A percentile compares a stretch with the other conserved stretches of the same genome.
phyloP scores from a whole-genome alignment of 116 monocot genomes.

The Papilionanthe hybrid region DNA sequence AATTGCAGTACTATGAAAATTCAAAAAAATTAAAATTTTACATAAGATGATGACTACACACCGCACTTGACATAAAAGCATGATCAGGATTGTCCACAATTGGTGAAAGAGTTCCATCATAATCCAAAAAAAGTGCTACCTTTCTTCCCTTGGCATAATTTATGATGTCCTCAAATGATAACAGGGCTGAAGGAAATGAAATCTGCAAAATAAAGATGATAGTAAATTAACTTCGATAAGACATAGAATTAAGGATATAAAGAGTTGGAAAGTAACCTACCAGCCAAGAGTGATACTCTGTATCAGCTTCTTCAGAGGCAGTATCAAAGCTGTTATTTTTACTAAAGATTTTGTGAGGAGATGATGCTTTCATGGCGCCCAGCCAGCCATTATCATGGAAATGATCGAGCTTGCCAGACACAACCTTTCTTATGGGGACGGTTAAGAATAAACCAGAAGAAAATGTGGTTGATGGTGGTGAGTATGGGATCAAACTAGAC shows the following conservation, averaged over 20 bases:
- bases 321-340: slow-evolving; percentile 29
- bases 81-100: slow-evolving; percentile 76
- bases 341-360: slow-evolving; percentile 45
- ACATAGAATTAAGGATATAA: neutral
- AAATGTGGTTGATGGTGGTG: slow-evolving; percentile 17
- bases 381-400: slow-evolving; percentile 29
- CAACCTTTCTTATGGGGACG: slow-evolving; percentile 39
- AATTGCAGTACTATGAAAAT: neutral
- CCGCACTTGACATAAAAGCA: slow-evolving; percentile 71
- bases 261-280: slow-evolving; percentile 23
- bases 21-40: neutral
- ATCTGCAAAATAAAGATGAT: slow-evolving; percentile 16
- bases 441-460: slow-evolving; percentile 42
- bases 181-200: slow-evolving; percentile 71
- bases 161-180: slow-evolving; percentile 53
- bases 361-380: slow-evolving; percentile 72
- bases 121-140: slow-evolving; percentile 71
- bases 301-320: slow-evolving; percentile 24
- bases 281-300: slow-evolving; percentile 39
- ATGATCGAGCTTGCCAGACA: slow-evolving; percentile 51
- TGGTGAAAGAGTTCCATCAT: slow-evolving; percentile 85
- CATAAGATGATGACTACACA: slow-evolving; percentile 7
- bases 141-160: slow-evolving; percentile 40
- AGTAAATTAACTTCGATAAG: neutral
- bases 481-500: slow-evolving; percentile 39